Evolutionary conservation across 1,284 basidiomycete species (phyloP).

Genomic region (Kalmanozyma brasiliensis): DNA sequence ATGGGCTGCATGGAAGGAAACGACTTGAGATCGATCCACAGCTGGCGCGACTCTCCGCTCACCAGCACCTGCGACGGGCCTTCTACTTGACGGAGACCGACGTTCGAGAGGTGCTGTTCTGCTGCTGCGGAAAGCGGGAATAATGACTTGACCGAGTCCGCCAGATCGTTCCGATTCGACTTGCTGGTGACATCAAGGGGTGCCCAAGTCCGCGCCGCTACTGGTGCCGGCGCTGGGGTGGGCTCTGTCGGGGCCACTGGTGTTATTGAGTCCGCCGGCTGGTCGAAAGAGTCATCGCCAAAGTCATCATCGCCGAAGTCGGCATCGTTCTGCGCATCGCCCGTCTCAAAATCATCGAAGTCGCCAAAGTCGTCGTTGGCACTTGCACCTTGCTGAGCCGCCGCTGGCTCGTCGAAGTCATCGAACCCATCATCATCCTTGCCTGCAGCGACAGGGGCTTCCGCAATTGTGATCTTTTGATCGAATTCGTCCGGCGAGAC

Average conservation of each 20-base stretch:
- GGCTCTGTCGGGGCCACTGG: slow-evolving; percentile 1
- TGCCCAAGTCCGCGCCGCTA: slow-evolving; percentile 15
- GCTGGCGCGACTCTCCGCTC: slow-evolving; percentile 34
- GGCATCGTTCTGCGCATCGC: slow-evolving; percentile 24
- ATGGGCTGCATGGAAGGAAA: slow-evolving; percentile 52
- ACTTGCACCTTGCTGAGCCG: slow-evolving; percentile 3
- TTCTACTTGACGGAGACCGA: slow-evolving; percentile 50
- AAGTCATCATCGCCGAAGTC: slow-evolving; percentile 27
- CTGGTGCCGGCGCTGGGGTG: slow-evolving; percentile 6
- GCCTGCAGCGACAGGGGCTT: neutral
- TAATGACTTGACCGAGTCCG: slow-evolving; percentile 15
- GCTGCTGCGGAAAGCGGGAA: slow-evolving; percentile 35
- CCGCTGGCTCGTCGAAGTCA: slow-evolving; percentile 40
- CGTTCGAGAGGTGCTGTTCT: slow-evolving; percentile 23
- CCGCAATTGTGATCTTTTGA: slow-evolving; percentile 5
- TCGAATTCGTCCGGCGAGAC: slow-evolving; percentile 3
- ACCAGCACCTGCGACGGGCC: slow-evolving; percentile 56
- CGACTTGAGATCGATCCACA: slow-evolving; percentile 28
- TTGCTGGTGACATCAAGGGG: slow-evolving; percentile 26
- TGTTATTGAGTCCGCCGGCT: neutral
- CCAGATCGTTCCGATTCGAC: slow-evolving; percentile 28
- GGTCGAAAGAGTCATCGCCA: slow-evolving; percentile 22
- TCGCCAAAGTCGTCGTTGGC: slow-evolving; percentile 48
- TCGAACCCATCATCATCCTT: slow-evolving; percentile 41
- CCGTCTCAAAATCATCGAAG: slow-evolving; percentile 50